phyloP scores from a whole-genome alignment of 805 yeast species.

The Hanseniaspora hatyaiensis region DNA sequence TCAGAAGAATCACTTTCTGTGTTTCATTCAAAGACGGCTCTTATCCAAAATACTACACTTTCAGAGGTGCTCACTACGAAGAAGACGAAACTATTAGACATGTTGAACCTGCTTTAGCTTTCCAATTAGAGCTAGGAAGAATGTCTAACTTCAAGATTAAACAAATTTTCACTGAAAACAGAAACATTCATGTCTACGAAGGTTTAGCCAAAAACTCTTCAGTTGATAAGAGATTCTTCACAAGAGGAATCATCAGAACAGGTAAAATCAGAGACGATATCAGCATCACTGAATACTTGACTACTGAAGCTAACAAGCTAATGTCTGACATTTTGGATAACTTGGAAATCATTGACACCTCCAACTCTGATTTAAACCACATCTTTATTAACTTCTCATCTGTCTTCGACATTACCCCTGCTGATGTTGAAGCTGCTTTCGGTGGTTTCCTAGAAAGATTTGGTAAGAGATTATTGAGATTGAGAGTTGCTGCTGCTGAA shows the following conservation, averaged over 20 bases:
- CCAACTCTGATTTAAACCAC: constrained; percentile 92
- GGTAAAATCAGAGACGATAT: constrained; percentile 90
- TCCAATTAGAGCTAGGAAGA: constrained; percentile 90
- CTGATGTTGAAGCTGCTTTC: constrained; percentile 93
- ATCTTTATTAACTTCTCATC: constrained; percentile 95
- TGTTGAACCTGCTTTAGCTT: constrained; percentile 95
- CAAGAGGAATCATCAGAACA: constrained; percentile 93
- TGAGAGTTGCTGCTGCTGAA: constrained; percentile 95
- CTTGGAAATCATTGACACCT: constrained; percentile 83
- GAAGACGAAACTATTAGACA: constrained; percentile 95
- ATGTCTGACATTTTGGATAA: constrained; percentile 95
- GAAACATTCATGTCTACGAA: constrained; percentile 94
- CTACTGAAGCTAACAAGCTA: constrained; percentile 89
- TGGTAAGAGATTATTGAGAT: constrained; percentile 92
- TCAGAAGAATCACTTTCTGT: constrained; percentile 89
- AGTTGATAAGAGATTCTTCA: constrained; percentile 88
- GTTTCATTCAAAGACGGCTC: constrained; percentile 73
- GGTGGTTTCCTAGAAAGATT: constrained; percentile 96
- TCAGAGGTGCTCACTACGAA: constrained; percentile 70
- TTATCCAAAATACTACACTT: constrained; percentile 92
- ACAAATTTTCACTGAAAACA: constrained; percentile 90
- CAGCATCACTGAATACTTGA: constrained; percentile 82
- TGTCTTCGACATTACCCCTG: constrained; percentile 84
- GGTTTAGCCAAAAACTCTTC: constrained; percentile 90
- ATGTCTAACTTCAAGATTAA: constrained; percentile 88